Base-by-base conservation (phyloP, 352 stramenopile genomes). In the Sclerospora graminicola region DNA sequence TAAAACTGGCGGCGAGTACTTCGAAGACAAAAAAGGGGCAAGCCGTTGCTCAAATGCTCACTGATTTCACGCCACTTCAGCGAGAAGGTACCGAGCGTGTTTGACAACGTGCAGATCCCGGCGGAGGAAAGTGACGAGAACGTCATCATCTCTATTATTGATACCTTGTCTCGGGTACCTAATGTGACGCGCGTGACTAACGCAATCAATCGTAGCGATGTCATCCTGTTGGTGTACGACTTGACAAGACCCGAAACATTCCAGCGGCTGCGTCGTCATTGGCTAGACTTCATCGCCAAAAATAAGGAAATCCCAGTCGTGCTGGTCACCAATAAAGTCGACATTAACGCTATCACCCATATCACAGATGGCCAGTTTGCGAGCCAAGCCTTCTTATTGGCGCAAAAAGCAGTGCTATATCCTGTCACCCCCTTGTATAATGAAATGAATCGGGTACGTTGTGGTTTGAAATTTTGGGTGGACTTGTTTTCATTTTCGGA, bases 41-140 rank as follows among this genome's bases (percentile, higher is more conserved):
- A 95, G 65, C 92, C 82, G 46, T 94, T 82, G 63, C 80, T 95
- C 54, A 92, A 94, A 58, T 92, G 80, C 60, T 82, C 84, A 57
- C 67, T 94, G 31, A 79, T 94, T 53, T 92, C 80, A n/a, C n/a
- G n/a, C n/a, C n/a, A n/a, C n/a, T n/a, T n/a, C n/a, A n/a, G n/a
- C n/a, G n/a, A n/a, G n/a, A 84, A 84, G 51, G 82, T 94, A 51
- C 82, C 82, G 10, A 72, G 66, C 26, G 78, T 94, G 43, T 58
- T 94, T 48, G 76, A 89, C 33, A 89, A 91, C 48, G 82, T 91
- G 49, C 78, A 89, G 60, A 89, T 95, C n/a, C n/a, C n/a, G n/a
- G n/a, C n/a, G n/a, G n/a, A n/a, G n/a, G n/a, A n/a, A n/a, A n/a
- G n/a, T n/a, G 78, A 89, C 42, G 84, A 94, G 51, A 89, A 94